These are phyloP conservation scores for Ophiocytium majus DNA, from an alignment of 352 stramenopile species.

Conservation along the genomic window DNA sequence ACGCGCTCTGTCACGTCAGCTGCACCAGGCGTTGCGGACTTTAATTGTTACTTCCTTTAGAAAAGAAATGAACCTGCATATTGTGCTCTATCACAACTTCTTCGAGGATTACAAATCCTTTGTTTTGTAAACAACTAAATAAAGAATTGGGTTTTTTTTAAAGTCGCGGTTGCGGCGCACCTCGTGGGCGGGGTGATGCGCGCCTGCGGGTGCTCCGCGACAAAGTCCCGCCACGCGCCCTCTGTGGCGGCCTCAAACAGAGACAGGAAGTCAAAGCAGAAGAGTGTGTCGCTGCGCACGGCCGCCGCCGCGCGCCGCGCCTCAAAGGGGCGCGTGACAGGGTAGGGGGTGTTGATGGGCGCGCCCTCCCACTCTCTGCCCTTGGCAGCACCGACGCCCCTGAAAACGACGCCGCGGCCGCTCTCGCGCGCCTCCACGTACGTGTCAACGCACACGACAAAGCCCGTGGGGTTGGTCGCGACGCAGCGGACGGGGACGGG, in stretches of 20 bases:
- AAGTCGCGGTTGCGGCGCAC: no score
- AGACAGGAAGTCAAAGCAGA: conserved; percentile 98
- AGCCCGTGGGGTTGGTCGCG: conserved; percentile 82
- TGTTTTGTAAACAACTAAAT: no score
- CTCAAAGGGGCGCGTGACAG: conserved; percentile 89
- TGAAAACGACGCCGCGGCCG: not conserved
- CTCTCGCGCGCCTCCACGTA: conserved; percentile 89
- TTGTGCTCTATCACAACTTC: no score
- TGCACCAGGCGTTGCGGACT: no score
- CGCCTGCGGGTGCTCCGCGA: conserved; percentile 67
- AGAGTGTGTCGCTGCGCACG: conserved; percentile 72
- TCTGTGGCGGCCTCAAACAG: conserved; percentile 94
- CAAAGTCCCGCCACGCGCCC: conserved; percentile 80
- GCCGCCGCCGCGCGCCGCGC: conserved; percentile 19
- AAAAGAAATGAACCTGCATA: no score
- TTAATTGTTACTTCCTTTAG: no score
- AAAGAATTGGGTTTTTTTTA: no score
- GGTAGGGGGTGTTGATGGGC: conserved; percentile 92
- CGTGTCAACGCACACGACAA: conserved; percentile 96
- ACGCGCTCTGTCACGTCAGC: no score
- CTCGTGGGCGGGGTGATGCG: conserved; percentile 45
- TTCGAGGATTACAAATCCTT: no score
- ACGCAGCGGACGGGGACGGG: conserved; percentile 37
- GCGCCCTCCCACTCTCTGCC: conserved; percentile 80
- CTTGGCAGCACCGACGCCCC: conserved; percentile 44